Conservation (phyloP, 345 rosid genomes). For the Lagerstroemia speciosa region DNA sequence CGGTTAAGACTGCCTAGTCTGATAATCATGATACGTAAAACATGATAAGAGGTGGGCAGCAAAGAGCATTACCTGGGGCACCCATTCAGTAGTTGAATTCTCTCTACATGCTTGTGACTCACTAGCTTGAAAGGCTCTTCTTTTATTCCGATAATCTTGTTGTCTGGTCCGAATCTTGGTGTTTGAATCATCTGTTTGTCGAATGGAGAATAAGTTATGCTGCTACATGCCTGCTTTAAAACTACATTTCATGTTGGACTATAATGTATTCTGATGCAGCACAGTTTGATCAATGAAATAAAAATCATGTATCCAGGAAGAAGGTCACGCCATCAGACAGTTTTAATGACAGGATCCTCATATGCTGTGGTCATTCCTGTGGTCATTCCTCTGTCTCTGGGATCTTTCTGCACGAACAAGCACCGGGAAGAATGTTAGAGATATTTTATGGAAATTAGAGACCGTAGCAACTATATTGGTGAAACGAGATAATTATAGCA, state of each 20-base stretch:
- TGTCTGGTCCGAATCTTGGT: neutral
- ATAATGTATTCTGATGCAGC: too few species aligned
- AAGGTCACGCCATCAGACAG: neutral
- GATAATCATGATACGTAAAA: too few species aligned
- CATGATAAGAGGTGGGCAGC: too few species aligned
- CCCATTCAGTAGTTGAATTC: neutral
- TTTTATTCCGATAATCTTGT: neutral
- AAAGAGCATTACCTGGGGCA: constrained; percentile 1
- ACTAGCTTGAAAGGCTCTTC: neutral
- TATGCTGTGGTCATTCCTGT: neutral
- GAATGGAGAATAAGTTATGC: neutral
- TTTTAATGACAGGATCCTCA: neutral
- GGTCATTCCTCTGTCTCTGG: accelerated
- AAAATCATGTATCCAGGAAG: neutral
- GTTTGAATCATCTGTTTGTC: neutral
- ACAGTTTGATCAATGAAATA: neutral
- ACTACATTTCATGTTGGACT: too few species aligned
- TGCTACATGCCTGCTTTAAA: too few species aligned
- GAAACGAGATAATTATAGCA: too few species aligned
- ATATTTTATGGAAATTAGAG: neutral
- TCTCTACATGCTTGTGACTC: neutral
- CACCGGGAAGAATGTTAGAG: too few species aligned
- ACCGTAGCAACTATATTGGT: neutral
- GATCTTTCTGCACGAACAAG: neutral
- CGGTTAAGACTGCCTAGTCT: neutral